Evolutionary conservation across 768 basidiomycete genomes (phyloP).

Genomic region (Phlegmacium glaucopus): DNA sequence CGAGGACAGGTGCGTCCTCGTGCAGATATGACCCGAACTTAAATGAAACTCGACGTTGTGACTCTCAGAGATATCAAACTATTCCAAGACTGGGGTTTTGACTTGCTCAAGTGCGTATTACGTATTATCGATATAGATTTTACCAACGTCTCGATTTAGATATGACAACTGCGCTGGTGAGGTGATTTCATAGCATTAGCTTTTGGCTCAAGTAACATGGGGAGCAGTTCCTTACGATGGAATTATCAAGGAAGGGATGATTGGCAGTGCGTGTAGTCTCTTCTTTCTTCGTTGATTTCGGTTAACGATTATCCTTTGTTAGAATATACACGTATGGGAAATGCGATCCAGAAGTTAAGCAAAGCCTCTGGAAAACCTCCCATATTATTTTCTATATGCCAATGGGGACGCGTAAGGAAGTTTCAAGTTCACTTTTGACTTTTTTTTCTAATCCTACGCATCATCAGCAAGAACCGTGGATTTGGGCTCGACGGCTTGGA

Average conservation of each 20-base stretch:
- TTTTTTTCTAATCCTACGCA: not conserved
- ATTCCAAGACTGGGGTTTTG: conserved; percentile 67
- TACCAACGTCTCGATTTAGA: conserved; percentile 24
- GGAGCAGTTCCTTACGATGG: conserved; percentile 47
- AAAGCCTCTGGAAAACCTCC: conserved; percentile 48
- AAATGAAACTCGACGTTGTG: no score
- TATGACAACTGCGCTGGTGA: conserved; percentile 61
- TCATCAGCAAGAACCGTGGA: conserved; percentile 56
- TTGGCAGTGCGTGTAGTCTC: conserved; percentile 46
- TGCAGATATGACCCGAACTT: not conserved
- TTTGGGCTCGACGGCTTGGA: conserved; percentile 56
- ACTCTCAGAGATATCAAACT: conserved; percentile 45
- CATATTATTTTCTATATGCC: conserved; percentile 57
- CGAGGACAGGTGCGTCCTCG: conserved; percentile 44
- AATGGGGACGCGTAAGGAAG: conserved; percentile 57
- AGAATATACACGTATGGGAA: conserved; percentile 62
- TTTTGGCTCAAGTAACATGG: not conserved
- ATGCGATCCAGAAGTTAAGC: conserved; percentile 51
- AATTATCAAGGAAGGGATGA: conserved; percentile 50
- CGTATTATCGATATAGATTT: not conserved
- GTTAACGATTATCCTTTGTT: not conserved
- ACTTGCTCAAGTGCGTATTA: conserved; percentile 53
- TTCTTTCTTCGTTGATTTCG: not conserved
- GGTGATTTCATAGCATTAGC: conserved; percentile 7
- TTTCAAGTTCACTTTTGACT: conserved; percentile 4